Conservation (phyloP, 257 asterid species). For the Agastache rugosa region DNA sequence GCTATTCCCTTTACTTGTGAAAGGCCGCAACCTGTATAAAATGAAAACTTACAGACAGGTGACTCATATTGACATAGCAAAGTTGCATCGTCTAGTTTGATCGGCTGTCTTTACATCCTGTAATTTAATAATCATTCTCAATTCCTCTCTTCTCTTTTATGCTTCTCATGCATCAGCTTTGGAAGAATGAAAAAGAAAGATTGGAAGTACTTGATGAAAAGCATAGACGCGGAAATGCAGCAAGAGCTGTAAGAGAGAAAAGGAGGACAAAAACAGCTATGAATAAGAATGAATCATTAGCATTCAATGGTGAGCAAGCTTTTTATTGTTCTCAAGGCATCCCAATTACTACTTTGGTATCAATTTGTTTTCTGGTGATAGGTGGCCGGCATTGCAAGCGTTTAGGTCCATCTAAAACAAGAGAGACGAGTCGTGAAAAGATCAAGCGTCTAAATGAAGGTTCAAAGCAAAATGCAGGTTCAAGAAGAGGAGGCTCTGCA, state of each 20-base stretch:
- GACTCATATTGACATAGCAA: slow-evolving; percentile 24
- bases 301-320: slow-evolving; percentile 41
- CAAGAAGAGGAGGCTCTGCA: slow-evolving; percentile 26
- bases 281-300: slow-evolving; percentile 39
- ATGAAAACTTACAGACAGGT: slow-evolving; percentile 79
- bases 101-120: not conserved
- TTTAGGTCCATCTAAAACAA: slow-evolving; percentile 38
- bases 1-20: slow-evolving; percentile 70
- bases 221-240: slow-evolving; percentile 80
- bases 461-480: slow-evolving; percentile 31
- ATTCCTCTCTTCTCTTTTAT: not conserved
- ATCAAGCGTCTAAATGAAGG: slow-evolving; percentile 33
- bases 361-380: slow-evolving; percentile 34
- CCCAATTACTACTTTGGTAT: slow-evolving; percentile 4
- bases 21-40: slow-evolving; percentile 78
- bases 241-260: slow-evolving; percentile 59
- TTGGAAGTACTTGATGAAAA: slow-evolving; percentile 65
- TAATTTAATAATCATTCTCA: not conserved
- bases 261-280: slow-evolving; percentile 45
- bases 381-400: slow-evolving; percentile 50
- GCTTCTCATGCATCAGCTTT: slow-evolving; percentile 46
- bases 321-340: slow-evolving; percentile 5
- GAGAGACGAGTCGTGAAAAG: slow-evolving; percentile 26
- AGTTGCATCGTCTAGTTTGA: not conserved
- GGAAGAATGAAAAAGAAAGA: slow-evolving; percentile 73